A percentile compares a stretch with the other conserved stretches of the same genome.
These are phyloP conservation scores for Podospora tetraspora DNA, from an alignment of 495 filamentous ascomycete species.

Conservation along the genomic window DNA sequence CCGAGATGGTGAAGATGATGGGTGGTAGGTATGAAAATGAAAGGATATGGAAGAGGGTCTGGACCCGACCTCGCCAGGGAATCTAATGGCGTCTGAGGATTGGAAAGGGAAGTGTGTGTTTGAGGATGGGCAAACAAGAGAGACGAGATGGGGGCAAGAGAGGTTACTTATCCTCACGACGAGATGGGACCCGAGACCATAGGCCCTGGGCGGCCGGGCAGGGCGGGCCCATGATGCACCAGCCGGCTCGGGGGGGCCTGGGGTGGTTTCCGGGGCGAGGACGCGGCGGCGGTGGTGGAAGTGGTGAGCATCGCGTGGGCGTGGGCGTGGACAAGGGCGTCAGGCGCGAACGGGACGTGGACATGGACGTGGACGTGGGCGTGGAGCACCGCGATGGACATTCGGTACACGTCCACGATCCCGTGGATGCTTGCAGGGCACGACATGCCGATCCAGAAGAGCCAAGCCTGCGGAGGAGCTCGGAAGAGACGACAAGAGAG, in stretches of 20 bases:
- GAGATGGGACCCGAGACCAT: conserved; percentile 27
- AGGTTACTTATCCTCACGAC: conserved; percentile 33
- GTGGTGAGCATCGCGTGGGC: conserved; percentile 3
- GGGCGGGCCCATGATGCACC: conserved; percentile 31
- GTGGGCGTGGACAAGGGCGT: conserved; percentile 9
- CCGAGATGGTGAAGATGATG: conserved; percentile 22
- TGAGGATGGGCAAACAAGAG: conserved; percentile 26
- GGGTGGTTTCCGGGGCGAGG: conserved; percentile 23
- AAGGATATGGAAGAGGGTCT: conserved; percentile 15
- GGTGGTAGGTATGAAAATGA: conserved; percentile 19
- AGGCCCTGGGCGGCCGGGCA: conserved; percentile 35
- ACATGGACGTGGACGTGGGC: conserved; percentile 11
- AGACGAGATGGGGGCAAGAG: conserved; percentile 33
- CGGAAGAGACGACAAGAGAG: not conserved
- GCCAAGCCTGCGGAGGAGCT: conserved; percentile 4
- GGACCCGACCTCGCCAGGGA: conserved; percentile 28
- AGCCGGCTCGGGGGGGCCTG: conserved; percentile 19
- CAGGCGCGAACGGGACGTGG: conserved; percentile 11
- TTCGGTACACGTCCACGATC: conserved; percentile 5
- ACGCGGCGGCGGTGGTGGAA: not conserved
- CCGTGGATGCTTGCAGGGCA: conserved; percentile 8
- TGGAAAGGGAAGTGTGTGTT: conserved; percentile 24
- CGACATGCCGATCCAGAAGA: not conserved
- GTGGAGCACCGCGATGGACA: conserved; percentile 7
- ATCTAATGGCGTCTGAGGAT: conserved; percentile 15